Evolutionary conservation across 352 stramenopile species (phyloP).

Genomic region (Phytophthora cryptogea): DNA sequence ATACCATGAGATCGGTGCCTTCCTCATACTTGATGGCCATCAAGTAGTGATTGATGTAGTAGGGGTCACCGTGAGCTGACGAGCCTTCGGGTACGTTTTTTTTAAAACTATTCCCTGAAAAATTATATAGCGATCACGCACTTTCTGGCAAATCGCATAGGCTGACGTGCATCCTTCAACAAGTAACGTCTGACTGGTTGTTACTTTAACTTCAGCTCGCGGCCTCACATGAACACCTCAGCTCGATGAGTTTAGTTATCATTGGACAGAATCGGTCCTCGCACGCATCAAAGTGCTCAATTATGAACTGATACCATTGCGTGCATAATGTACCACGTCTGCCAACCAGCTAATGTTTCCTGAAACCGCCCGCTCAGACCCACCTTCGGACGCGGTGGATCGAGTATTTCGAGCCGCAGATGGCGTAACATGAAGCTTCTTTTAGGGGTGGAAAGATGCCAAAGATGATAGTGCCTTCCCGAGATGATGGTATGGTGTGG

Average conservation of each 20-base stretch:
- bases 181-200: constrained; percentile 7
- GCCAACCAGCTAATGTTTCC: too few species aligned
- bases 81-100: too few species aligned
- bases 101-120: too few species aligned
- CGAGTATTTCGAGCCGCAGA: too few species aligned
- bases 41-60: constrained; percentile 29
- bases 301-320: background rate
- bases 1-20: constrained; percentile 16
- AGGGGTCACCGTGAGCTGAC: constrained; percentile 17
- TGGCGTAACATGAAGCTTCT: background rate
- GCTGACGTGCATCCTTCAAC: constrained; percentile 6
- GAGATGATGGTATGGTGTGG: background rate
- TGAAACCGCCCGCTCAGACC: too few species aligned
- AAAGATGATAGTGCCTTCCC: background rate
- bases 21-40: constrained; percentile 29
- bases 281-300: background rate
- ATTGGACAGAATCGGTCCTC: background rate
- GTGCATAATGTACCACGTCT: too few species aligned
- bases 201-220: too few species aligned
- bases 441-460: background rate
- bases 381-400: too few species aligned
- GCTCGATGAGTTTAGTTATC: background rate
- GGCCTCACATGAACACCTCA: background rate
- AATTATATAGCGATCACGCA: constrained; percentile 21
- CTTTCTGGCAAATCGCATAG: constrained; percentile 20